Evolutionary conservation across 768 basidiomycete genomes (phyloP).

Genomic region (Scleroderma citrinum): DNA sequence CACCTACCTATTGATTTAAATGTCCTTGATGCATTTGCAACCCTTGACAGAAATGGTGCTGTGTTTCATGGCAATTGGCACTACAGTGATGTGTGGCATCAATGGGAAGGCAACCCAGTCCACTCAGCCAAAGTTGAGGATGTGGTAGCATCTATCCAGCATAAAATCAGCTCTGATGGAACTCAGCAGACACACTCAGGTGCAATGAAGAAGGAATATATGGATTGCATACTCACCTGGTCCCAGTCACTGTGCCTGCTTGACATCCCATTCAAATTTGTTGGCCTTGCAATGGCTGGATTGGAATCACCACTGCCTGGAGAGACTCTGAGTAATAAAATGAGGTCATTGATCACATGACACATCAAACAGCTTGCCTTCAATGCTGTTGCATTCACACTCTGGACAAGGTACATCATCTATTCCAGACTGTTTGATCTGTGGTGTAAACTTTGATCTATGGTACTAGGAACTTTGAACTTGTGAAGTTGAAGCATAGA

Average conservation of each 20-base stretch:
- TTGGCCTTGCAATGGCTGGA: background rate
- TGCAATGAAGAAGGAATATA: conserved; percentile 14
- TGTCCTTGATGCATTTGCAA: background rate
- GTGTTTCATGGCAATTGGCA: conserved; percentile 23
- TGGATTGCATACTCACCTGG: background rate
- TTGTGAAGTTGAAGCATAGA: conserved; percentile 16
- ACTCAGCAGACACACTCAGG: conserved; percentile 21
- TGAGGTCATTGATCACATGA: background rate
- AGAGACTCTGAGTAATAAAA: background rate
- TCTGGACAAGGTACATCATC: background rate
- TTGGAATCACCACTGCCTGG: background rate
- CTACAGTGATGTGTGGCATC: conserved; percentile 16
- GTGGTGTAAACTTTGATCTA: background rate
- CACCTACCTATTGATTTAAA: background rate
- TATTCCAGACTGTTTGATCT: too few species aligned
- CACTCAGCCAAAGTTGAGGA: conserved; percentile 16
- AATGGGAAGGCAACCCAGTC: conserved; percentile 27
- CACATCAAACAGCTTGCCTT: background rate
- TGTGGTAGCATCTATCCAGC: conserved; percentile 21
- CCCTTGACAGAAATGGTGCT: conserved; percentile 16
- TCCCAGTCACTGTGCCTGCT: background rate
- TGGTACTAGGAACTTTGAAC: conserved; percentile 27
- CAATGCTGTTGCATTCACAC: background rate
- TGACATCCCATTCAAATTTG: background rate
- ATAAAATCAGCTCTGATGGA: conserved; percentile 14